Conservation (phyloP, 805 yeast species). For the Candida methanosorbosa region DNA sequence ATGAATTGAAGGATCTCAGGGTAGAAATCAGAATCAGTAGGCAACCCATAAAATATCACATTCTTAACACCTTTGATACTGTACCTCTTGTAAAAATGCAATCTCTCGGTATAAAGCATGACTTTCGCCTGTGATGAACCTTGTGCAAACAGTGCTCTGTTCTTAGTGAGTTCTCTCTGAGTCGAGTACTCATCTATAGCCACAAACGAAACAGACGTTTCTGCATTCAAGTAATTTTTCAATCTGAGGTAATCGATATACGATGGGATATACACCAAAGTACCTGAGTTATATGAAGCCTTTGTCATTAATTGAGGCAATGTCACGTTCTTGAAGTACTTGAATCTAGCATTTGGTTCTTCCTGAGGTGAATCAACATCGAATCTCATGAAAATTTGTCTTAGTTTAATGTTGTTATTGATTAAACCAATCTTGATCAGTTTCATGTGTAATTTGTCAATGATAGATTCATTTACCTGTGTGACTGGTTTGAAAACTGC, state of each 20-base stretch:
- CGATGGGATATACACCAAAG: conserved; percentile 72
- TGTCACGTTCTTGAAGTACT: conserved; percentile 63
- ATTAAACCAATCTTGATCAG: conserved; percentile 20
- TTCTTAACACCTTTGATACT: conserved; percentile 80
- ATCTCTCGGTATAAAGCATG: conserved; percentile 85
- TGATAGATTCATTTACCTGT: conserved; percentile 38
- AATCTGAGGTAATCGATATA: conserved; percentile 81
- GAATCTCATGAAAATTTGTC: conserved; percentile 66
- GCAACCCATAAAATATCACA: conserved; percentile 74
- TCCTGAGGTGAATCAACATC: conserved; percentile 42
- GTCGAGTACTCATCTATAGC: conserved; percentile 78
- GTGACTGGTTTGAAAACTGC: conserved; percentile 43
- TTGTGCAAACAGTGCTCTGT: conserved; percentile 60
- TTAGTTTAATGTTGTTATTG: conserved; percentile 37
- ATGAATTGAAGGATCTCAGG: conserved; percentile 64
- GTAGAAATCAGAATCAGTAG: conserved; percentile 79
- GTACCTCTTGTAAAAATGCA: conserved; percentile 85
- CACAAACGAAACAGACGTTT: conserved; percentile 57
- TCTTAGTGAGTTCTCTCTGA: conserved; percentile 60
- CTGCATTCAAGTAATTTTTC: conserved; percentile 56
- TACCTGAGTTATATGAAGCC: conserved; percentile 61
- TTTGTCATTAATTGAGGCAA: conserved; percentile 64
- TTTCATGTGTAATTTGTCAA: conserved; percentile 49
- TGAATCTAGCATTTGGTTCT: conserved; percentile 81
- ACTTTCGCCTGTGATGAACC: conserved; percentile 35